Evolutionary conservation across 2,329 filamentous ascomycete species (phyloP).

Genomic region (Xylaria sp.): DNA sequence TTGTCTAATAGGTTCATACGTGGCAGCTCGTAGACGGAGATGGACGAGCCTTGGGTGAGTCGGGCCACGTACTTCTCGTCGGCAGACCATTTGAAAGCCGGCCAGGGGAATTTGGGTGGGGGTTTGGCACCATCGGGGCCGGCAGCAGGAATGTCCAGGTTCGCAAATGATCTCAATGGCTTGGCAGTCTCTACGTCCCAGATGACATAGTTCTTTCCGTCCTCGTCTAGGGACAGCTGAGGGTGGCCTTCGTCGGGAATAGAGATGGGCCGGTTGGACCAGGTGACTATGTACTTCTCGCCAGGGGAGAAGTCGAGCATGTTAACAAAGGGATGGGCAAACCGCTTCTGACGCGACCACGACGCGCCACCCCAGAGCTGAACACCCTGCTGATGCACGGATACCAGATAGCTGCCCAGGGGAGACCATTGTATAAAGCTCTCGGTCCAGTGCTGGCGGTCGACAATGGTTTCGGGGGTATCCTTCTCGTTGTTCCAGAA

Average conservation of each 20-base stretch:
- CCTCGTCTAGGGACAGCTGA: conserved; percentile 87
- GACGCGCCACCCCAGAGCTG: conserved; percentile 94
- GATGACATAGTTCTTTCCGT: conserved; percentile 99
- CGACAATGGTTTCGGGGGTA: conserved; percentile 84
- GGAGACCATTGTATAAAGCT: conserved; percentile 99
- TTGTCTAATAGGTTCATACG: conserved; percentile 91
- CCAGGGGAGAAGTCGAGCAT: conserved; percentile 93
- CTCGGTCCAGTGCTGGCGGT: conserved; percentile 96
- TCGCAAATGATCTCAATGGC: conserved; percentile 91
- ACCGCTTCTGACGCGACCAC: conserved; percentile 91
- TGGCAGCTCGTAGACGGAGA: conserved; percentile 90
- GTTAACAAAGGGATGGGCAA: conserved; percentile 95
- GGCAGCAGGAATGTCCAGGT: conserved; percentile 80
- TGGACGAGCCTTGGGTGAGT: conserved; percentile 85
- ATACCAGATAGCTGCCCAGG: conserved; percentile 91
- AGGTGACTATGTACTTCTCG: conserved; percentile 94
- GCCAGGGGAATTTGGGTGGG: conserved; percentile 92
- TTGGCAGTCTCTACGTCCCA: conserved; percentile 94
- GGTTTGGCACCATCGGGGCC: conserved; percentile 72
- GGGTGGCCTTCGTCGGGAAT: conserved; percentile 90
- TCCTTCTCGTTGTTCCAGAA: conserved; percentile 99
- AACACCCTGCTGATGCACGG: conserved; percentile 94
- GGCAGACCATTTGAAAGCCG: conserved; percentile 98
- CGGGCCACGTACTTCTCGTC: conserved; percentile 98
- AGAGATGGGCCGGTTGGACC: conserved; percentile 93